Percentiles rank a stretch among this genome's conserved stretches.
Conservation (phyloP, 176 grass and related monocot genomes). For the Bonia amplexicaulis region DNA sequence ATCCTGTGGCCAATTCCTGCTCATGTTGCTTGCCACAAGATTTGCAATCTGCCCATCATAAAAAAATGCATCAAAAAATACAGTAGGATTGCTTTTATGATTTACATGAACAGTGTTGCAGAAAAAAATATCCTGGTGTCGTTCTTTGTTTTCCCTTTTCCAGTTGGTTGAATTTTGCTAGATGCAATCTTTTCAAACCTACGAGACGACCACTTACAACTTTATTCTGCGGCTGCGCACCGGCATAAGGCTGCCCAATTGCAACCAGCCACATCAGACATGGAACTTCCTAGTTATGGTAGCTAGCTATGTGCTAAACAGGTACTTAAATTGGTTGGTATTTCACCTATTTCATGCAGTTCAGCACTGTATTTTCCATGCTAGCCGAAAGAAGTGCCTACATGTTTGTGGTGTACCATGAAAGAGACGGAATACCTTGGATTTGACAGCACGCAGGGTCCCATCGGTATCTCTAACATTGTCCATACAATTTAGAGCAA, state of each 20-base stretch:
- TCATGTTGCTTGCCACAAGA: constrained; percentile 86
- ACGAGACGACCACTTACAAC: neutral
- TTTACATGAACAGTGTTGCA: neutral
- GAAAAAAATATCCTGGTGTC: neutral
- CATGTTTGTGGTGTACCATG: neutral
- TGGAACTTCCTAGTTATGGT: neutral
- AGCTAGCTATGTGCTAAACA: neutral
- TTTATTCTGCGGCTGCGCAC: neutral
- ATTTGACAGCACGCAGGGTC: constrained; percentile 59
- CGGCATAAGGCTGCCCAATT: neutral
- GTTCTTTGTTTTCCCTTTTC: neutral
- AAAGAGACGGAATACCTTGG: constrained; percentile 56
- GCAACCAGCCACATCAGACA: neutral
- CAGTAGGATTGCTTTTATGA: neutral
- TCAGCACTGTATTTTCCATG: neutral
- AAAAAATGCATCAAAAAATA: constrained; percentile 28
- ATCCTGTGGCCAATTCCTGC: constrained; percentile 88
- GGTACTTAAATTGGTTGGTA: neutral
- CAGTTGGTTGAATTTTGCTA: neutral
- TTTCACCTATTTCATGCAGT: neutral
- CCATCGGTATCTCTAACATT: constrained; percentile 86
- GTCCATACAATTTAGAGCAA: constrained; percentile 73
- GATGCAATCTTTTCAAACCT: neutral
- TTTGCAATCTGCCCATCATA: constrained; percentile 65
- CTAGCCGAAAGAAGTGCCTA: neutral